Evolutionary conservation across 441 rosid genomes (phyloP), one percentile per base, ranked within the genome.

Genomic region (Populus hybrid): DNA sequence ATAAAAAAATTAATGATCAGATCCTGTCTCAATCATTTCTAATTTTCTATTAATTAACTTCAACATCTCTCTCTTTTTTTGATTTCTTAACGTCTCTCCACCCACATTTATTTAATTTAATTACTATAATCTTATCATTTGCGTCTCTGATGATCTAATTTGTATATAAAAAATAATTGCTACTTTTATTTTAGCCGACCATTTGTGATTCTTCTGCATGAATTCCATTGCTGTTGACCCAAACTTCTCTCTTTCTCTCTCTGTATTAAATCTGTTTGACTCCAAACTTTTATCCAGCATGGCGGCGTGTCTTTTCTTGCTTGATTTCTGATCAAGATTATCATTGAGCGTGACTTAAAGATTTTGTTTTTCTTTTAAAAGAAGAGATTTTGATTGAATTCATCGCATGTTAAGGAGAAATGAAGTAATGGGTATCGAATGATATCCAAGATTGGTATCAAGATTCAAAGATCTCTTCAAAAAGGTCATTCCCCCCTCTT

Each of bases 261-360:
- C 46, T n/a, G 9, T 8, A 38, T 75, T 67, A 14, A 30, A 75
- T 16, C 50, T 20, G 63, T 78, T 61, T 59, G 80, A 66, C 80
- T 32, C 1, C 28, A 7, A 75, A 3, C 14, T 59, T 8, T 36
- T 76, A 68, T 67, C 36, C 70, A 30, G 53, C 30, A 40, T 7
- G 83, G 79, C 79, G 76, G 83, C 89, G 73, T 66, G 75, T 80
- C 80, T 50, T 61, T 69, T 78, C 23, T 83, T 78, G 36, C 73
- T 72, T 78, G 75, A 64, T 75, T 64, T 50, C 69, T 77, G 78
- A 80, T 80, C 74, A 30, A 71, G 53, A 80, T 64, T 50, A 59
- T 59, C n/a, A n/a, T 59, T 11, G 6, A 71, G 24, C 21, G 46
- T 71, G 69, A 23, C 36, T 50, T 77, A 20, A 8, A 38, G 46